Evolutionary conservation across 2,329 filamentous ascomycete genomes (phyloP), one percentile per base, ranked within the genome.

Genomic region (Dactylellina sp.): DNA sequence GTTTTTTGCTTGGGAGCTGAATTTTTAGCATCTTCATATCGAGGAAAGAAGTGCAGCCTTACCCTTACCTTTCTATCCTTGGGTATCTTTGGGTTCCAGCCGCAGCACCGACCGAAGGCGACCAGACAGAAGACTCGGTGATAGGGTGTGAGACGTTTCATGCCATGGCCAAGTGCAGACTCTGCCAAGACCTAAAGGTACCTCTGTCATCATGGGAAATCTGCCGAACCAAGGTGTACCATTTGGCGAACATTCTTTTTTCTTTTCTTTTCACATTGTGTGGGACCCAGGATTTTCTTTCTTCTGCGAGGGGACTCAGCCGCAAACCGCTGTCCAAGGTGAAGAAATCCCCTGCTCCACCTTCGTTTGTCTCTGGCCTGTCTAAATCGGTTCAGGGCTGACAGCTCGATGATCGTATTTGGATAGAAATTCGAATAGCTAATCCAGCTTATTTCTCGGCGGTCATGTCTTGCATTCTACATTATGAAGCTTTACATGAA

Each of bases 1-100:
- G 70, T 74, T 74, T 74, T 66, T 57, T 66, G 52, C 55, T 53
- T 52, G 37, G 28, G 64, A 70, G 64, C 64, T 70, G 64, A 70
- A 53, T 40, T 25, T 28, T 56, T 42, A 32, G 49, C 52, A 60
- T 20, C 7, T 5, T 12, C 20, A 24, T 25, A 37, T 22, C 40
- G 46, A 39, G 20, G 24, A 60, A 49, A 44, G 44, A 7, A 5
- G 39, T 28, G 42, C 63, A 60, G 63, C 53, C 63, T 60, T 66
- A 68, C 46, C 53, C 32, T 50, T 50, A 56, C 22, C 18, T 57
- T 49, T 1, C 44, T 39, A 37, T 60, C 56, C 42, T 60, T 60
- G 37, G 53, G n/a, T 24, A 7, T 20, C 37, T 14, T 49, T 40
- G 28, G 47, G 18, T 25, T 44, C 64, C 64, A 66, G 62, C 62